Percentiles rank a stretch among this genome's conserved stretches.
Conservation (phyloP, 106 monocot genomes). For the Platanthera zijinensis region DNA sequence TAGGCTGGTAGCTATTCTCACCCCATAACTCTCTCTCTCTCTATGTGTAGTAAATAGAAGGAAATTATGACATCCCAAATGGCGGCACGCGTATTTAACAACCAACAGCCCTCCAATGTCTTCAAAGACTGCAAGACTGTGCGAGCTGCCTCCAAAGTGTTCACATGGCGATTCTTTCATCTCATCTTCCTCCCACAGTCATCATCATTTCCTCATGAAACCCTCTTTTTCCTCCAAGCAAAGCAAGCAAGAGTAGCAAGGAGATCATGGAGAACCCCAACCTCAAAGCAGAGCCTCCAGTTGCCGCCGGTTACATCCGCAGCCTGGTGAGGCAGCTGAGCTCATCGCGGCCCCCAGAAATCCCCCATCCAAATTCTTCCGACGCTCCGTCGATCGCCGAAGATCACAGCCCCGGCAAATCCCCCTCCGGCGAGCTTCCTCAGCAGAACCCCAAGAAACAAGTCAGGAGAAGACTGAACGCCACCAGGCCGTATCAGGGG, state of each 20-base stretch:
- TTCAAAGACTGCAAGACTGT: no score
- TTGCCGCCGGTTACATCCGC: conserved; percentile 66
- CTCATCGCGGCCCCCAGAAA: not conserved
- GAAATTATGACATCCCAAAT: no score
- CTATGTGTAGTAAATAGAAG: no score
- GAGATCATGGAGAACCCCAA: conserved; percentile 1
- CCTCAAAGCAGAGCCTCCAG: conserved; percentile 39
- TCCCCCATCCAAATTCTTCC: not conserved
- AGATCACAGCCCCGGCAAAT: not conserved
- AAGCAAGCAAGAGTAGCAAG: not conserved
- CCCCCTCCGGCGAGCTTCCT: not conserved
- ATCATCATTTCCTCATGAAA: not conserved
- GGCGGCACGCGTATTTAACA: no score
- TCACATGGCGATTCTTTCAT: no score
- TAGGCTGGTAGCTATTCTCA: no score
- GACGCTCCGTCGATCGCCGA: not conserved
- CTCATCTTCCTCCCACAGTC: no score
- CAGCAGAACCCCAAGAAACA: conserved; percentile 57
- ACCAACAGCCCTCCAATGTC: no score
- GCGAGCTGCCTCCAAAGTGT: no score
- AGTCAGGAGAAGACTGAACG: conserved; percentile 72
- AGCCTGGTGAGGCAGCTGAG: conserved; percentile 52
- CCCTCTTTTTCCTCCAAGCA: not conserved
- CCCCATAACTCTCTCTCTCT: no score
- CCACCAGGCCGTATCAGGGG: conserved; percentile 69